Evolutionary conservation across 805 yeast species (phyloP), one percentile per base, ranked within the genome.

Genomic region (Pichia paraexigua): DNA sequence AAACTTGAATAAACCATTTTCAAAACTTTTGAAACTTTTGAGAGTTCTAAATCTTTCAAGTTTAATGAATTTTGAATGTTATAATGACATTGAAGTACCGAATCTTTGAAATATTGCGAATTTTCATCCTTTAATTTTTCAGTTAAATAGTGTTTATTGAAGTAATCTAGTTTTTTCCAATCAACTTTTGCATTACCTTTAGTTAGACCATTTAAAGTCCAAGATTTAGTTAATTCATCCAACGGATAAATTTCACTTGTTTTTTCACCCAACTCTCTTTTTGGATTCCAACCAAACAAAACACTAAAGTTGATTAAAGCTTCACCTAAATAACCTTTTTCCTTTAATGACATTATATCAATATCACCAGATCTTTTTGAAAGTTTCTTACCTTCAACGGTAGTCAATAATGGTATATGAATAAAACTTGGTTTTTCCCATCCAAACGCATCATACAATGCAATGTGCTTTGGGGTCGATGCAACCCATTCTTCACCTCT

Each of bases 401-500:
- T 80, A 0, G 97, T 90, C 50, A 94, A 68, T 40, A 94, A 70
- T 0, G 99, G 99, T 46, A 94, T 85, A 63, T 94, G 99, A n/a
- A 86, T 75, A 64, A 80, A 94, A 20, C 74, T 61, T 0, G 99
- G 99, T 1, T 85, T 80, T 0, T 61, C 56, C 97, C 97, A 92
- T 0, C 87, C 88, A 63, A 92, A 84, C 0, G 97, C 95, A 18
- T 76, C 60, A 63, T 94, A 95, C 48, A 94, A 65, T 0, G 96
- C 92, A 45, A 90, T 75, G 62, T 94, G 99, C 60, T 91, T 92
- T 2, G 97, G 96, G 0, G 99, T 94, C 0, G 98, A 88, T 1
- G 96, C 86, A 12, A 94, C 70, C 99, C 99, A 94, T 66, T 94
- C 99, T 63, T 94, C 99, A 35, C 99, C 99, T 58, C 99, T 75